Evolutionary conservation across 768 basidiomycete genomes (phyloP).

Genomic region (Antrodiella citrinella): DNA sequence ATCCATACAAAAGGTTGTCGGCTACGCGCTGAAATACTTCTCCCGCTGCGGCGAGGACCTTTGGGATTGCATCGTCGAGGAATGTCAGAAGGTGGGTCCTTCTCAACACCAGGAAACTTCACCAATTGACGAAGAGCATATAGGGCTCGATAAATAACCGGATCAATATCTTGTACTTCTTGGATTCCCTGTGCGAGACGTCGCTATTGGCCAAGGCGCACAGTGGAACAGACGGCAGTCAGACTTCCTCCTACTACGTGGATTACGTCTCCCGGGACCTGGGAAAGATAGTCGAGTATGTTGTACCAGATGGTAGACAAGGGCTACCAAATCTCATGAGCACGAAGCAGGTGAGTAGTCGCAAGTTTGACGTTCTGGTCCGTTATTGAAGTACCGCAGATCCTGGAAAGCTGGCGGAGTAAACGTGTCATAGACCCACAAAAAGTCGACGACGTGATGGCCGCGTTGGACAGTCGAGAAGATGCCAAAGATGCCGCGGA

Average conservation of each 20-base stretch:
- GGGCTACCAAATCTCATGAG: constrained; percentile 84
- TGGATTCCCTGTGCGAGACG: constrained; percentile 81
- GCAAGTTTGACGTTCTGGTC: neutral
- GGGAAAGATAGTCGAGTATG: constrained; percentile 64
- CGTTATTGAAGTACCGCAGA: constrained; percentile 33
- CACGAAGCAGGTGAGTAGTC: constrained; percentile 66
- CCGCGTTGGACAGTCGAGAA: constrained; percentile 44
- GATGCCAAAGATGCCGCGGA: constrained; percentile 14
- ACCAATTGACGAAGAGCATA: neutral
- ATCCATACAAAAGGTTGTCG: constrained; percentile 83
- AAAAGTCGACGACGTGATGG: constrained; percentile 63
- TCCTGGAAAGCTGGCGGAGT: constrained; percentile 84
- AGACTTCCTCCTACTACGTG: constrained; percentile 54
- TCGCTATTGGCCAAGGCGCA: constrained; percentile 60
- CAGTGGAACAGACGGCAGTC: constrained; percentile 28
- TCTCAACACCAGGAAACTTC: constrained; percentile 2
- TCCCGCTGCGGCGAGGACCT: constrained; percentile 82
- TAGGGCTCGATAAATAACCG: constrained; percentile 76
- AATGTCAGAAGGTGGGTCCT: constrained; percentile 75
- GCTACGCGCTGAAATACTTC: constrained; percentile 79
- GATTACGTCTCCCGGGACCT: constrained; percentile 76
- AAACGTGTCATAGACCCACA: constrained; percentile 80
- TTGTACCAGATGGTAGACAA: constrained; percentile 85
- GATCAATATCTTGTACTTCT: constrained; percentile 90
- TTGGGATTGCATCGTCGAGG: constrained; percentile 90